Evolutionary conservation across 2,329 filamentous ascomycete genomes (phyloP).

Genomic region (Xylaria sp.): DNA sequence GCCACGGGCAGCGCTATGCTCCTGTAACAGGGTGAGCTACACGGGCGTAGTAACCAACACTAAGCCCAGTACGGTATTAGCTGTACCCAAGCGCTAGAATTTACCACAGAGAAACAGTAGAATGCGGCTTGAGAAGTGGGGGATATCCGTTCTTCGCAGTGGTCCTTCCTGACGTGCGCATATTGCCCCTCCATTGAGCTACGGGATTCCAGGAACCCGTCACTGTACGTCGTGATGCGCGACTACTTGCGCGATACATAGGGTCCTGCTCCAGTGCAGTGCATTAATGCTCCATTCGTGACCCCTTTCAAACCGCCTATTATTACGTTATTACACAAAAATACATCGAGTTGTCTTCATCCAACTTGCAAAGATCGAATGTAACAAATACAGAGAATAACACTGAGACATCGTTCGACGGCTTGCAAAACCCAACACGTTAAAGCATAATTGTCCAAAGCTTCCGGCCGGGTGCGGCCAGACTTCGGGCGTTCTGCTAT

Average conservation of each 20-base stretch:
- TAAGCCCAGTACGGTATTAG: constrained; percentile 27
- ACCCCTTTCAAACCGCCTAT: neutral
- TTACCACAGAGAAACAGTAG: constrained; percentile 1
- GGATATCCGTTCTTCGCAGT: constrained; percentile 32
- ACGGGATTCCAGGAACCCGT: constrained; percentile 3
- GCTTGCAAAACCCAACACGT: neutral
- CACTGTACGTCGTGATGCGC: constrained; percentile 26
- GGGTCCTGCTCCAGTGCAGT: neutral
- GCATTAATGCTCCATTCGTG: neutral
- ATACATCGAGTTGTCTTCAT: neutral
- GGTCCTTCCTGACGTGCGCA: constrained; percentile 8
- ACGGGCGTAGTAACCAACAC: constrained; percentile 5
- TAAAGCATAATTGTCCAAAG: neutral
- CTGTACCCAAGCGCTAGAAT: constrained; percentile 6
- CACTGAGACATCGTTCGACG: neutral
- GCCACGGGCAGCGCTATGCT: constrained; percentile 14
- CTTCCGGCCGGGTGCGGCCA: constrained; percentile 15
- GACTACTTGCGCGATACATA: constrained; percentile 32
- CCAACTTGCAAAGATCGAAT: neutral
- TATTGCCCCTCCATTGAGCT: constrained; percentile 28
- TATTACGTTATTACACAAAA: constrained; percentile 18
- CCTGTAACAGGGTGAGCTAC: constrained; percentile 22
- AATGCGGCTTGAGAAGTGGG: constrained; percentile 27
- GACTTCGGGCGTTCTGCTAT: constrained; percentile 29
- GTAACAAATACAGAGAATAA: neutral